Conservation (phyloP, 441 rosid genomes). For the Melastoma candidum region DNA sequence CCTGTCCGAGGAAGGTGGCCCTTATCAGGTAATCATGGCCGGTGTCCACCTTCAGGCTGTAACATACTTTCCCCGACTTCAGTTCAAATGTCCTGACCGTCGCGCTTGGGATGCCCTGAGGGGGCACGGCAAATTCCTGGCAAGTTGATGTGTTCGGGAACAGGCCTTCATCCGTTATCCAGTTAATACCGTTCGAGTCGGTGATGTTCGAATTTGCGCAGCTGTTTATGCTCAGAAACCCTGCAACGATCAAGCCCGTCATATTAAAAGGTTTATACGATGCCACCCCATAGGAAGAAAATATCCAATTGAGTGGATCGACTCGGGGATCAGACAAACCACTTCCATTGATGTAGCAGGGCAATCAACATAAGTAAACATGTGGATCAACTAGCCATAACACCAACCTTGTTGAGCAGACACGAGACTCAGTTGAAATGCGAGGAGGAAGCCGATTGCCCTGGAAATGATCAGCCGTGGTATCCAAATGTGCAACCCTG, state of each 20-base stretch:
- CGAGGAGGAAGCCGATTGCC: conserved; percentile 24
- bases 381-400: not conserved
- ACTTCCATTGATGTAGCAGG: conserved; percentile 1
- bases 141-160: conserved; percentile 29
- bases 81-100: conserved; percentile 28
- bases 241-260: conserved; percentile 22
- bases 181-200: conserved; percentile 18
- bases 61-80: conserved; percentile 42
- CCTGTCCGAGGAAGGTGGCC: conserved; percentile 27
- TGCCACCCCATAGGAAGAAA: not conserved
- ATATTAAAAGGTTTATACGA: conserved; percentile 4
- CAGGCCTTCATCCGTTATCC: conserved; percentile 37
- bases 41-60: conserved; percentile 26
- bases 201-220: conserved; percentile 29
- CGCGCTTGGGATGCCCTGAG: conserved; percentile 10
- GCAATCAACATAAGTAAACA: conserved; percentile 1
- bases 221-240: conserved; percentile 48
- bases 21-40: conserved; percentile 39
- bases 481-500: conserved; percentile 22
- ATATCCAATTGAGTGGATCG: not conserved
- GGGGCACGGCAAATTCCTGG: conserved; percentile 15
- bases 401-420: conserved; percentile 43
- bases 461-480: conserved; percentile 18
- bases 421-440: conserved; percentile 20
- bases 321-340: not conserved